Conservation (phyloP, 2,329 filamentous ascomycete species). For the Aschersonia sp. region DNA sequence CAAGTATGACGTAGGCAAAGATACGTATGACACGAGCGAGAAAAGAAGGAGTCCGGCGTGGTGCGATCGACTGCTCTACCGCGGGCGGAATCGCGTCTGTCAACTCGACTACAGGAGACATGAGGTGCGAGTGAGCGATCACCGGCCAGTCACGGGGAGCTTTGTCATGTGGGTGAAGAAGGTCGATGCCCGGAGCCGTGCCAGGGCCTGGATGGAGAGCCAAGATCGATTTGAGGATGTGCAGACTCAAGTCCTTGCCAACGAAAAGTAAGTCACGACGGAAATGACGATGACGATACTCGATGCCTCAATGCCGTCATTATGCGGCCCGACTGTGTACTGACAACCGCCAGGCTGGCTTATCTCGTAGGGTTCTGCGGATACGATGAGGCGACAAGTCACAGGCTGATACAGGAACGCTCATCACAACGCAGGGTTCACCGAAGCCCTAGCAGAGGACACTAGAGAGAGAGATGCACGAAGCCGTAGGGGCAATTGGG, state of each 20-base stretch:
- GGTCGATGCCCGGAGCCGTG: slow-evolving; percentile 53
- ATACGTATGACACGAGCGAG: slow-evolving; percentile 86
- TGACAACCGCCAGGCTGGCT: slow-evolving; percentile 21
- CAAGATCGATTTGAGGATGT: slow-evolving; percentile 61
- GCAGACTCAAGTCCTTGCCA: slow-evolving; percentile 50
- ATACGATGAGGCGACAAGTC: slow-evolving; percentile 37
- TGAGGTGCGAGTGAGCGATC: slow-evolving; percentile 82
- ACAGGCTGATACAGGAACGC: slow-evolving; percentile 27
- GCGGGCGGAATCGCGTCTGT: slow-evolving; percentile 66
- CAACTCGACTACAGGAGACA: slow-evolving; percentile 81
- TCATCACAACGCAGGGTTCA: slow-evolving; percentile 12
- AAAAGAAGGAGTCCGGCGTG: slow-evolving; percentile 90
- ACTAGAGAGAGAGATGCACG: too few relatives aligned
- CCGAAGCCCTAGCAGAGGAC: slow-evolving; percentile 11
- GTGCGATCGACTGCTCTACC: slow-evolving; percentile 88
- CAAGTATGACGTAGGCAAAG: slow-evolving; percentile 94
- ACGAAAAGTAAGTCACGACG: slow-evolving; percentile 56
- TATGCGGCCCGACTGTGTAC: not conserved
- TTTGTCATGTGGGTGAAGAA: slow-evolving; percentile 80
- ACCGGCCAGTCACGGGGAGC: slow-evolving; percentile 75
- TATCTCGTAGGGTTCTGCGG: slow-evolving; percentile 38
- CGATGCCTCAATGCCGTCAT: too few relatives aligned
- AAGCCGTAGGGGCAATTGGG: not conserved
- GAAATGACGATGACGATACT: too few relatives aligned
- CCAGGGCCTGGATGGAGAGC: slow-evolving; percentile 55